These are phyloP conservation scores for Bimuria novae-zelandiae DNA, from an alignment of 2,329 filamentous ascomycete genomes.

Conservation along the genomic window DNA sequence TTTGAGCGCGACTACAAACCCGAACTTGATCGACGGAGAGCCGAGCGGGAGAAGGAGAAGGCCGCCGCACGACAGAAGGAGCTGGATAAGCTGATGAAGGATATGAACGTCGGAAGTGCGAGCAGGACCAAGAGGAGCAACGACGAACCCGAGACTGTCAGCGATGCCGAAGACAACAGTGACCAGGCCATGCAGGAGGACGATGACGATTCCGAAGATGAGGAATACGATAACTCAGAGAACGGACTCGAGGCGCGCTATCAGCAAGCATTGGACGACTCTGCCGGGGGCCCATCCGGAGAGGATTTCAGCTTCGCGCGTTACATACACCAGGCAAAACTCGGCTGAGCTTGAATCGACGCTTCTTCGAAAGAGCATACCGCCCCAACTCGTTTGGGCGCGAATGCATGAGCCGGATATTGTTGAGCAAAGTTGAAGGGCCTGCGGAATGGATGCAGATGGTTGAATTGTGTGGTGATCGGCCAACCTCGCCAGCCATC, in stretches of 20 bases:
- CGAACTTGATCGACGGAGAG: conserved; percentile 78
- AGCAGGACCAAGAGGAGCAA: conserved; percentile 43
- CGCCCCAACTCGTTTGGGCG: background rate
- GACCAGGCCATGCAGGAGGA: conserved; percentile 59
- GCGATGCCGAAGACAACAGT: conserved; percentile 55
- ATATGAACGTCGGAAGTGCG: conserved; percentile 68
- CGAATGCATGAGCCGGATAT: background rate
- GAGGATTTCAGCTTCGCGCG: conserved; percentile 58
- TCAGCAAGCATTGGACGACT: conserved; percentile 69
- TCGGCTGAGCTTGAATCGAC: conserved; percentile 31
- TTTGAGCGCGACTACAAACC: conserved; percentile 91
- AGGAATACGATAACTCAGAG: conserved; percentile 60
- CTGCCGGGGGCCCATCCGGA: conserved; percentile 44
- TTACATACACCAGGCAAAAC: conserved; percentile 50
- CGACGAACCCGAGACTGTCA: conserved; percentile 56
- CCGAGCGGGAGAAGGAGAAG: conserved; percentile 77
- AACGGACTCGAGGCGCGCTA: conserved; percentile 77
- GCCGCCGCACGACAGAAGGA: conserved; percentile 75
- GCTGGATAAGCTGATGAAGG: conserved; percentile 90
- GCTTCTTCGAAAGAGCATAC: conserved; percentile 1
- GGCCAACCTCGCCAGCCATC: background rate
- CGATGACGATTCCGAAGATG: conserved; percentile 59
- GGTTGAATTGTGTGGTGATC: background rate
- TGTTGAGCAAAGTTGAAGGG: background rate
- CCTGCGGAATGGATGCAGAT: background rate